Evolutionary conservation across 352 stramenopile genomes (phyloP), one percentile per base, ranked within the genome.

Genomic region (Globisporangium nagaii): DNA sequence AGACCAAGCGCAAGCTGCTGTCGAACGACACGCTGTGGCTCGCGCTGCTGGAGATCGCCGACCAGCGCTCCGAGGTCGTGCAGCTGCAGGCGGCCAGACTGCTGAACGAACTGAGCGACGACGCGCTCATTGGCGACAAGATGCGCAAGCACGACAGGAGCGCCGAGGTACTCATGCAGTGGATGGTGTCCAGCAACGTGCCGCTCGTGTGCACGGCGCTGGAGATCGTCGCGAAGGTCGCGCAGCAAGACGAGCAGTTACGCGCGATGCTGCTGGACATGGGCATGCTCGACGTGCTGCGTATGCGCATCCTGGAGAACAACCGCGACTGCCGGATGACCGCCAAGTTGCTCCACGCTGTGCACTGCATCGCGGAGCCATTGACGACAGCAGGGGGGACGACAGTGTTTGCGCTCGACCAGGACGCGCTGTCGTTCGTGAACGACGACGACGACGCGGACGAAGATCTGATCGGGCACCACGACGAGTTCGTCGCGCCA

Each of bases 371-470:
- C 15, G 74, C 78, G 0, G 56, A 66, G 9, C 70, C 68, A 11
- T 30, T 43, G 3, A 15, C 24, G 8, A 25, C n/a, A n/a, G n/a
- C n/a, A n/a, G n/a, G n/a, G n/a, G n/a, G n/a, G n/a, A 4, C 15
- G 12, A 9, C 13, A 22, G 52, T 4, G 37, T 81, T 79, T 45
- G 61, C 68, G 9, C 48, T 91, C 19, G 75, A 91, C 40, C 62
- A 44, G 19, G 70, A 84, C 46, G 65, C 80, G 20, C 64, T 91
- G 7, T 86, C 80, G 5, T 90, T 86, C 41, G 55, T 86, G n/a
- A 60, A 66, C 28, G 70, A 80, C 27, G 65, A 65, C 1, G 64
- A 79, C 25, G 69, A 86, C 22, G 24, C 22, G 7, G 68, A 79
- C 31, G 71, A 88, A 13, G 67, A 88, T 13, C 45, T n/a, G n/a